phyloP scores from a whole-genome alignment of 73 alveolate genomes.

The Paraurostyla sp. region DNA sequence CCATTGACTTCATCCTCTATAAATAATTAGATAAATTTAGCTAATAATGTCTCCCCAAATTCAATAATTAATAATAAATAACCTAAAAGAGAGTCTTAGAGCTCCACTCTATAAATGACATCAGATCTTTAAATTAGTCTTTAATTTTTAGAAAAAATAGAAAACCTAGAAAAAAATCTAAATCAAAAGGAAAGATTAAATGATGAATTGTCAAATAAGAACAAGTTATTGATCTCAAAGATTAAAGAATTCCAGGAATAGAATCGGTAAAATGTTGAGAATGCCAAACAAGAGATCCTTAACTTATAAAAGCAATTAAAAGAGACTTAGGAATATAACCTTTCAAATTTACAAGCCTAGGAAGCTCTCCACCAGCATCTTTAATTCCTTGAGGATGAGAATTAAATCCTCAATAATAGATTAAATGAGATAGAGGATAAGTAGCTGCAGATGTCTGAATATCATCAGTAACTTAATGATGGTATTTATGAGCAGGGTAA shows the following conservation, averaged over 20 bases:
- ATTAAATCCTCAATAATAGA: slow-evolving; percentile 8
- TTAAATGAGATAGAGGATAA: not conserved
- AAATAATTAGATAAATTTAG: too few species aligned
- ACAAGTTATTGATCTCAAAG: not conserved
- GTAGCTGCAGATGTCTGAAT: not conserved
- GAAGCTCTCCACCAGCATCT: not conserved
- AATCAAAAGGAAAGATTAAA: not conserved
- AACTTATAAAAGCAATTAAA: slow-evolving; percentile 12
- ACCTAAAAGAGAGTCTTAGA: not conserved
- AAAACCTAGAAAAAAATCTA: slow-evolving; percentile 6
- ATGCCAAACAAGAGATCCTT: slow-evolving; percentile 26
- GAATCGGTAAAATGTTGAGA: slow-evolving; percentile 17
- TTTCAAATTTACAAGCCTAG: not conserved
- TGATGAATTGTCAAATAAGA: slow-evolving; percentile 4
- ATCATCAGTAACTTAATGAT: not conserved
- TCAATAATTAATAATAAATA: slow-evolving; percentile 3
- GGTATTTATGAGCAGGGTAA: slow-evolving; percentile 29
- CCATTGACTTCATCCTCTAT: too few species aligned
- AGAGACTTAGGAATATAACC: not conserved
- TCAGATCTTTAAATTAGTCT: not conserved
- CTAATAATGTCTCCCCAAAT: not conserved
- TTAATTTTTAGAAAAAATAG: slow-evolving; percentile 27
- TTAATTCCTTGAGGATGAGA: slow-evolving; percentile 2
- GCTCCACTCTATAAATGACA: not conserved
- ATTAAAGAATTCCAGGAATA: slow-evolving; percentile 17